Evolutionary conservation across 306 rosid genomes (phyloP).

Genomic region (Cucumis cinereus): DNA sequence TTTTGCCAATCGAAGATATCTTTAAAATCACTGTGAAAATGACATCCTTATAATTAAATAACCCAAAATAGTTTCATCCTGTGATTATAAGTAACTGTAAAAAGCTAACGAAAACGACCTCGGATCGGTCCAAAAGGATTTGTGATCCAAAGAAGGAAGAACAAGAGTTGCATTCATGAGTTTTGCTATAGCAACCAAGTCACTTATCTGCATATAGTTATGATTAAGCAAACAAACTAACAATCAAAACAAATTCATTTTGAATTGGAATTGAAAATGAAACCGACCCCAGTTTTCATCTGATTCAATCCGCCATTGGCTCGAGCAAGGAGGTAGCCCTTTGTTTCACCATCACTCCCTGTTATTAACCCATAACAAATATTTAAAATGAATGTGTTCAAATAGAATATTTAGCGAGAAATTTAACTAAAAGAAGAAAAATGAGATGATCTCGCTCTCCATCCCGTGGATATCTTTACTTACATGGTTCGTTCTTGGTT

Average conservation of each 20-base stretch:
- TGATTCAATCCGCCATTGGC: conserved; percentile 98
- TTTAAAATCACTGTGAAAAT: conserved; percentile 58
- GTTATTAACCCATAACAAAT: background rate
- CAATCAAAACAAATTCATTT: background rate
- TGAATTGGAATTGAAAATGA: background rate
- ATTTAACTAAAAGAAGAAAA: no score
- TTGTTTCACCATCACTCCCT: conserved; percentile 42
- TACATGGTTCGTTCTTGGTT: background rate
- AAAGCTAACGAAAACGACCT: conserved; percentile 24
- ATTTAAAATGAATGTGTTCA: no score
- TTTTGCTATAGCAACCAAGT: conserved; percentile 96
- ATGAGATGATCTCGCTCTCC: no score
- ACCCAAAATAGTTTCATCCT: no score
- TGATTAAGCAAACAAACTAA: background rate
- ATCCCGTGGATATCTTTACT: no score
- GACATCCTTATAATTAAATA: background rate
- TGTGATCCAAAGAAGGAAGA: conserved; percentile 86
- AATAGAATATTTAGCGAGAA: no score
- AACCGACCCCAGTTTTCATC: conserved; percentile 71
- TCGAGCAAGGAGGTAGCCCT: conserved; percentile 82
- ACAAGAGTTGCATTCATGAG: conserved; percentile 92
- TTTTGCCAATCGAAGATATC: conserved; percentile 92
- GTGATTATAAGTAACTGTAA: no score
- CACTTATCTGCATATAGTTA: conserved; percentile 70
- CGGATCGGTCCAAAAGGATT: conserved; percentile 92